Percentiles rank a stretch among this genome's conserved stretches.
Evolutionary conservation across 2,329 filamentous ascomycete species (phyloP).

Genomic region (Colletotrichum scovillei): DNA sequence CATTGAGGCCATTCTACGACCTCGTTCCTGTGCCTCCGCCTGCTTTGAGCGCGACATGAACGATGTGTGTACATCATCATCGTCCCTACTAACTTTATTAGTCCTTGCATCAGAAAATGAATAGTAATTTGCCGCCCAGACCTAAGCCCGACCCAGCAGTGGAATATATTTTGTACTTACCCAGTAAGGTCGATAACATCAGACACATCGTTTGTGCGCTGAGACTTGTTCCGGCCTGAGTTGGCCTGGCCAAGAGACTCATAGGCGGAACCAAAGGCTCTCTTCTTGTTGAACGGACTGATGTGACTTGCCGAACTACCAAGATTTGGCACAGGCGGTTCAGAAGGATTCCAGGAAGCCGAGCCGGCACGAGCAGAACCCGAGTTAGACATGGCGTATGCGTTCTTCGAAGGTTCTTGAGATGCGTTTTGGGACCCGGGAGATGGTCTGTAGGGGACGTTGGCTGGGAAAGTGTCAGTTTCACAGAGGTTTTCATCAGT

Average conservation of each 20-base stretch:
- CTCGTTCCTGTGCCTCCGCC: neutral
- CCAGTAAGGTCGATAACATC: slow-evolving; percentile 57
- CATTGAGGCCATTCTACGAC: neutral
- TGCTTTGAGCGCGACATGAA: slow-evolving; percentile 10
- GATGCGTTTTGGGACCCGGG: neutral
- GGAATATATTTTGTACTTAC: slow-evolving; percentile 43
- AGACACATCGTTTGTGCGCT: slow-evolving; percentile 20
- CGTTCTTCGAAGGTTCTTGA: neutral
- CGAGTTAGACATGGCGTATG: neutral
- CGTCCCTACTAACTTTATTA: slow-evolving; percentile 44
- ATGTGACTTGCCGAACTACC: neutral
- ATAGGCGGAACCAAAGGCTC: slow-evolving; percentile 9
- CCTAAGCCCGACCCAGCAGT: no score
- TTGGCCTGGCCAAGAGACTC: slow-evolving; percentile 6
- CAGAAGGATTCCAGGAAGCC: neutral
- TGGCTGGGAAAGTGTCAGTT: neutral
- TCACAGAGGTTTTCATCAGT: neutral
- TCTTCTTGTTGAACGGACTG: slow-evolving; percentile 22
- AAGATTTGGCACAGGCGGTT: neutral
- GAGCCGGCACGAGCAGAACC: neutral
- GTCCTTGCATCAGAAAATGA: neutral
- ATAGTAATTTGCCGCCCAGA: no score
- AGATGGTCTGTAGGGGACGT: neutral
- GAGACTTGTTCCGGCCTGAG: slow-evolving; percentile 25
- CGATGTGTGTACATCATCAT: slow-evolving; percentile 44